These are phyloP conservation scores for Pyrenophora seminiperda DNA, from an alignment of 2,329 filamentous ascomycete species.

Conservation along the genomic window DNA sequence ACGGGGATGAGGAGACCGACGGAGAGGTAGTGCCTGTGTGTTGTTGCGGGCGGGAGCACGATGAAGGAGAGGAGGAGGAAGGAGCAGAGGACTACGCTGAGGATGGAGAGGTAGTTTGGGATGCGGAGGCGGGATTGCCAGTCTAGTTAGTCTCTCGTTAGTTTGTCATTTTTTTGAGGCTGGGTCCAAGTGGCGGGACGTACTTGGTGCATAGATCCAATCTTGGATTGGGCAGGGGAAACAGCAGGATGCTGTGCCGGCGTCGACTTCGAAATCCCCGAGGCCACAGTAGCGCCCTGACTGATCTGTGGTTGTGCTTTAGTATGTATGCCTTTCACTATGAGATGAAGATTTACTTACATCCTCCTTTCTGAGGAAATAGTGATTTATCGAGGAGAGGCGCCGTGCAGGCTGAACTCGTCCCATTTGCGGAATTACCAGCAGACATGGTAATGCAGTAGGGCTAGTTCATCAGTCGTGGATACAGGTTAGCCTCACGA, in stretches of 20 bases:
- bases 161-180: no score
- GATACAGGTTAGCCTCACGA: neutral
- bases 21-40: conserved; percentile 58
- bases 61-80: conserved; percentile 53
- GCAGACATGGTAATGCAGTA: neutral
- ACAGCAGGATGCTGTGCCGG: conserved; percentile 65
- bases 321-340: neutral
- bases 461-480: no score
- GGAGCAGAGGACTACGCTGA: conserved; percentile 68
- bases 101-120: conserved; percentile 79
- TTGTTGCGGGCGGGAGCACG: neutral
- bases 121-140: conserved; percentile 48
- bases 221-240: conserved; percentile 81
- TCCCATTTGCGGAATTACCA: conserved; percentile 22
- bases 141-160: conserved; percentile 17
- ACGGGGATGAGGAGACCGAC: conserved; percentile 76
- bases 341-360: conserved; percentile 18
- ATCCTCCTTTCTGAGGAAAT: conserved; percentile 27
- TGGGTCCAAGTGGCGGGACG: conserved; percentile 13
- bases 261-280: conserved; percentile 50
- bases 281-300: conserved; percentile 59
- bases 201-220: conserved; percentile 67
- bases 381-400: conserved; percentile 30
- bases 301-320: conserved; percentile 44
- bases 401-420: conserved; percentile 20